Evolutionary conservation across 164 flowering plant species (phyloP), one percentile per base, ranked within the genome.

Genomic region (Taxillus chinensis): DNA sequence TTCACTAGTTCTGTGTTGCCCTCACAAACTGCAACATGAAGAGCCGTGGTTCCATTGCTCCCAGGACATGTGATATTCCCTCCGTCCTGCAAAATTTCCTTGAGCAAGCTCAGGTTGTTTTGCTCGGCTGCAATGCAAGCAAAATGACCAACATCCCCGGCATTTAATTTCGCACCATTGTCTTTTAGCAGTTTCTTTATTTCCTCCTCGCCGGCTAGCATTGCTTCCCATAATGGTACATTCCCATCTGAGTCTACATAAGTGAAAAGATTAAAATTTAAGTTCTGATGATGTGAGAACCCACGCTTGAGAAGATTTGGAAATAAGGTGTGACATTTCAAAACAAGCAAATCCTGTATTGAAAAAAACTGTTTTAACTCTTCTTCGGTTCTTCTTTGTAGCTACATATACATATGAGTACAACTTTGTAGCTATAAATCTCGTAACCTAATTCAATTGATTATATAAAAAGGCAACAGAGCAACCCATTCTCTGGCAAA

Each of bases 191-290:
- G 59, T 61, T 81, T 81, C 41, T 58, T 67, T 66, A 85, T 77
- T 1, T 62, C 4, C 39, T 80, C 78, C 63, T 88, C 83, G 5
- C 77, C 76, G 39, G 73, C 78, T n/a, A 76, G 45, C 45, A 90
- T 82, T 53, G 95, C 95, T 59, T 88, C 97, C 97, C 97, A 90
- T 3, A 88, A 58, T 5, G 97, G 95, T 41, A 74, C 82, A 65
- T 63, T 83, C 45, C 97, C 97, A 40, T 90, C 88, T 1, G 77
- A 75, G 66, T 90, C 97, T 90, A 82, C 69, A 66, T 4, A 11
- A 27, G 51, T 27, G 27, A 27, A 27, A 27, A 27, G 27, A 27
- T 27, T 27, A 27, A 27, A 27, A 27, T 27, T 27, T 27, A 27
- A 27, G 27, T 27, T 27, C 27, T 27, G 27, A 27, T 27, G 27